Base-by-base conservation (phyloP, 2,329 filamentous ascomycete genomes). In the Penicillium paneum region DNA sequence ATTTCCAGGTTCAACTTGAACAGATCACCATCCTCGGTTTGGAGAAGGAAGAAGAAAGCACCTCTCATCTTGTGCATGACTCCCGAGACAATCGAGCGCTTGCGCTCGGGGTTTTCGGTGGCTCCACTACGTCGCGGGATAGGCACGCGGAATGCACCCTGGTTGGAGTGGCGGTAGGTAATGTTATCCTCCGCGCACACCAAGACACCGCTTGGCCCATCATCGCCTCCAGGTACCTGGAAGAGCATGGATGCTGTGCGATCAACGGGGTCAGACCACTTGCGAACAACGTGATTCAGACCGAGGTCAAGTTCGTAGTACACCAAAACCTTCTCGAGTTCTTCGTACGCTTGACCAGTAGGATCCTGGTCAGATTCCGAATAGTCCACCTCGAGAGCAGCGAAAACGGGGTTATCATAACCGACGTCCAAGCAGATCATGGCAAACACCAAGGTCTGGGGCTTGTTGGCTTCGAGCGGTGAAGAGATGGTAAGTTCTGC, bases 51-150 rank as follows among this genome's bases (percentile, higher is more conserved):
- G 79, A 99, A 99, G 77, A 99, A 99, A 1, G 92, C 91, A 28
- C 91, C 91, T 66, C 94, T 93, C 71, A 97, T 87, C 72, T 95
- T 96, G 76, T 99, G 94, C 86, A 97, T 93, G n/a, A 96, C 91
- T 46, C 94, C 94, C 3, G 90, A 84, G 1, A 93, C 86, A 55
- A 99, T 94, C 31, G 80, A 86, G 28, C 94, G 87, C 72, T 96
- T 97, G 55, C 95, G 83, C 56, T 91, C 87, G 0, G 93, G 92
- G 68, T 99, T 92, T 72, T 99, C 95, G 0, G 91, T 94, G 8
- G 90, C 85, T 39, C 93, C 94, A 64, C 87, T 85, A 52, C 94
- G 83, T 58, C 94, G 84, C 5, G 94, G 95, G 55, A 99, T 92
- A 0, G 92, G 85, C 26, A 99, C 87, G 34, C 91, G 86, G 72